Evolutionary conservation across 2,329 filamentous ascomycete genomes (phyloP).

Genomic region (Helicocarpus griseus): DNA sequence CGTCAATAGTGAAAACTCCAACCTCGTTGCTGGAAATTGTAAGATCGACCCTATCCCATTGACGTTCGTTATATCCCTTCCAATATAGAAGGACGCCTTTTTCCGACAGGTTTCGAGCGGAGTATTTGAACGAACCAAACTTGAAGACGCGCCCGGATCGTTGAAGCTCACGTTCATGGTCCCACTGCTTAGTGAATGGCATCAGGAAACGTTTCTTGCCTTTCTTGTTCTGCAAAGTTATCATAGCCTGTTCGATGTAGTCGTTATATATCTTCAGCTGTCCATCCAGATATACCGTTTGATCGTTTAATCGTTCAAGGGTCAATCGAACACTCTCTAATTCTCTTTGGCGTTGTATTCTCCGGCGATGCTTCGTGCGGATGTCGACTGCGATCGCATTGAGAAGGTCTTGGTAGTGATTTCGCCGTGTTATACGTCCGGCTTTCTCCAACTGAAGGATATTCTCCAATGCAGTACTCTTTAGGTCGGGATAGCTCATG

Average conservation of each 20-base stretch:
- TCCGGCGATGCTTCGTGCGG: constrained; percentile 85
- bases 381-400: constrained; percentile 97
- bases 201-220: constrained; percentile 89
- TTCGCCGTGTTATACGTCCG: constrained; percentile 74
- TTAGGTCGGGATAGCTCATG: constrained; percentile 85
- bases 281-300: constrained; percentile 85
- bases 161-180: constrained; percentile 92
- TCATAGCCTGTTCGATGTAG: constrained; percentile 98
- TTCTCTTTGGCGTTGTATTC: constrained; percentile 85
- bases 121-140: constrained; percentile 97
- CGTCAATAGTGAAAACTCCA: constrained; percentile 87
- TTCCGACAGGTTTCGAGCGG: constrained; percentile 74
- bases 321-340: constrained; percentile 53
- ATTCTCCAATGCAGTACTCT: constrained; percentile 87
- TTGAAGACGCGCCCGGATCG: constrained; percentile 87
- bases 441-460: constrained; percentile 79
- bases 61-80: constrained; percentile 68
- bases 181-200: constrained; percentile 97
- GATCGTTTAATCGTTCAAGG: constrained; percentile 38
- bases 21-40: constrained; percentile 93
- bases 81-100: constrained; percentile 93
- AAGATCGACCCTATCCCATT: constrained; percentile 87
- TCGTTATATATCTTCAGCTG: constrained; percentile 98
- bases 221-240: constrained; percentile 93
- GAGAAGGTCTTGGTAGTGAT: constrained; percentile 94